Base-by-base conservation (phyloP, 2,329 filamentous ascomycete genomes). In the Penicillium sp. region DNA sequence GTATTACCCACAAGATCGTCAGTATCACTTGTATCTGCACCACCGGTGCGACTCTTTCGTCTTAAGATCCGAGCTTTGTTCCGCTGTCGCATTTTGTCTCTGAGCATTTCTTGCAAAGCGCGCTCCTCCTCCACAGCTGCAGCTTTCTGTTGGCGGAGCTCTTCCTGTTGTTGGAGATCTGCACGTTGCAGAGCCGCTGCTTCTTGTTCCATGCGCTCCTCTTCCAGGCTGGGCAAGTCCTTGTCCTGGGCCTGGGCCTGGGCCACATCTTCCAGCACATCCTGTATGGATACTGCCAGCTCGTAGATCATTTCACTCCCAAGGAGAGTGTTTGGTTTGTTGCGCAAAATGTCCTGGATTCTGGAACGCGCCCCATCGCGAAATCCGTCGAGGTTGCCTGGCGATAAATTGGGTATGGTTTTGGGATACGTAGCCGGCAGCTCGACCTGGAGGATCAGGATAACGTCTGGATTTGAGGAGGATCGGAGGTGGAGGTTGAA, bases 391-490 rank as follows among this genome's bases (percentile, higher is more conserved):
- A 85, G 76, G 50, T 86, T 80, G 59, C 89, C 87, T 42, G 95
- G 69, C 4, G 82, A 85, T 13, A 96, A 75, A 10, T 90, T 77
- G 1, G 92, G 92, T 1, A 86, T 77, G 1, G 91, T 89, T 68
- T 90, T 96, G 4, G 93, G 94, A 70, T 97, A 97, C 0, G 92
- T 96, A 6, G 92, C 89, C 8, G 91, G 94, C 61, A 97, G 79
- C 52, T 89, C 87, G 48, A 95, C 90, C 45, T 84, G 81, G n/a
- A 97, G 75, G 2, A 84, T 85, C 38, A 92, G 79, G 24, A 81
- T 81, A 56, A 91, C 83, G 45, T 92, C 87, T 36, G 85, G 81
- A 66, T 94, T 88, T 0, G 85, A 87, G 4, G 85, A 85, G 9
- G 90, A 83, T 66, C 85, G 90, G 59, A 97, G 81, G 48, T 82